phyloP scores from a whole-genome alignment of 1,284 basidiomycete species.

The Ceratobasidium sp. region DNA sequence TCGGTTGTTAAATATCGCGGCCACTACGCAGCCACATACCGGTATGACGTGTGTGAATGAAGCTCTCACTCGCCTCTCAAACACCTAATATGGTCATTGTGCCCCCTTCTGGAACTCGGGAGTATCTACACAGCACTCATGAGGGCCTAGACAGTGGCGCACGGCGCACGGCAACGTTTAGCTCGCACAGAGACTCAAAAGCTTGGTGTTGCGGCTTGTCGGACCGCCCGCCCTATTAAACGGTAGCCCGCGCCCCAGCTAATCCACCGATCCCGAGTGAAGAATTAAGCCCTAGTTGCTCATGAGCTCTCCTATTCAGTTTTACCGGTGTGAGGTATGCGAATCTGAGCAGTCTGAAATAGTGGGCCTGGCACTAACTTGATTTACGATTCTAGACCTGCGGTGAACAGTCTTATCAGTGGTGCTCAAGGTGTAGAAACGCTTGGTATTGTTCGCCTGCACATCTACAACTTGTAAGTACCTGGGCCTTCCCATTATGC shows the following conservation, averaged over 20 bases:
- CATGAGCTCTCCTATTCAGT: neutral
- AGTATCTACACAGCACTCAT: constrained; percentile 2
- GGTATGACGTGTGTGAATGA: constrained; percentile 5
- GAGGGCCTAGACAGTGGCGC: neutral
- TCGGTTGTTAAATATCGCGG: neutral
- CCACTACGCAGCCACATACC: constrained; percentile 14
- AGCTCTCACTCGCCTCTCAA: neutral
- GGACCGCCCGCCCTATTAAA: neutral
- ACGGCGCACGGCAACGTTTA: constrained; percentile 27
- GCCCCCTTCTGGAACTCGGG: neutral
- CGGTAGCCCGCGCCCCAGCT: too few species aligned
- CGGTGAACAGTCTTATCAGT: constrained; percentile 18
- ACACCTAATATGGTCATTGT: neutral
- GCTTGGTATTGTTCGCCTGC: constrained; percentile 28
- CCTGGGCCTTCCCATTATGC: neutral
- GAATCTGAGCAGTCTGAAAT: neutral
- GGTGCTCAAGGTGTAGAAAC: constrained; percentile 22
- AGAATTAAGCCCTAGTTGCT: constrained; percentile 4
- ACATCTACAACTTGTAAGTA: constrained; percentile 22
- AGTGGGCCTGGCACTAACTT: neutral
- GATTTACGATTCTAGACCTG: neutral
- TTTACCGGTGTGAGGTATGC: constrained; percentile 20
- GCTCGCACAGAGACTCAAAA: constrained; percentile 14
- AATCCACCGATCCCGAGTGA: too few species aligned
- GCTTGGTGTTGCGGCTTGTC: neutral